Evolutionary conservation across 2,329 filamentous ascomycete genomes (phyloP).

Genomic region (Fusarium austroafricanum): DNA sequence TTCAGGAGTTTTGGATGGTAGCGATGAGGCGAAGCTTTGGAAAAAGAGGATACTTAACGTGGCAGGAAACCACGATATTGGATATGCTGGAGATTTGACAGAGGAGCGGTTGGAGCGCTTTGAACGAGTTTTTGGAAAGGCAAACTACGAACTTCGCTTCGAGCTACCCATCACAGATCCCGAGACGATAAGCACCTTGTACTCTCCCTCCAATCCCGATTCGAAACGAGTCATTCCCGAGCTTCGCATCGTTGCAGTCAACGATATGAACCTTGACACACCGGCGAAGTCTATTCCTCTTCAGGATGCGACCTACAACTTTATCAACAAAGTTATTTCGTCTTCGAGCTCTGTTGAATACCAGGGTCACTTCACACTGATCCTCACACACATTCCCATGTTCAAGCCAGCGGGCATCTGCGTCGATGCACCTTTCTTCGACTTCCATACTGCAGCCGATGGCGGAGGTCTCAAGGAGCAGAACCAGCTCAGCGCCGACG

Average conservation of each 20-base stretch:
- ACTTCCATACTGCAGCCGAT: constrained; percentile 75
- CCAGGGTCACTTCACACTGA: constrained; percentile 77
- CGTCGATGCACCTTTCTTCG: constrained; percentile 84
- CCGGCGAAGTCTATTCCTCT: constrained; percentile 76
- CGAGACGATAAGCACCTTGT: constrained; percentile 55
- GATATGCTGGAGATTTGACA: constrained; percentile 92
- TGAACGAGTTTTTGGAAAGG: constrained; percentile 84
- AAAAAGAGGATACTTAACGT: constrained; percentile 84
- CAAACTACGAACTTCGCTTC: constrained; percentile 90
- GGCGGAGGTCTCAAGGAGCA: constrained; percentile 86
- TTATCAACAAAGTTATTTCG: constrained; percentile 76
- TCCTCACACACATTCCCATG: constrained; percentile 92
- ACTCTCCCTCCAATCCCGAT: constrained; percentile 57
- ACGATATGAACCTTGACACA: constrained; percentile 92
- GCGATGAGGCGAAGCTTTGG: constrained; percentile 69
- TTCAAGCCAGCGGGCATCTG: constrained; percentile 87
- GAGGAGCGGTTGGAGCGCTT: constrained; percentile 81
- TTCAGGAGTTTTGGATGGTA: constrained; percentile 60
- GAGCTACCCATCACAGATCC: constrained; percentile 63
- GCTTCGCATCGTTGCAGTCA: constrained; percentile 85
- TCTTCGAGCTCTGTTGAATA: constrained; percentile 70
- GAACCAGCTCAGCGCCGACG: constrained; percentile 83
- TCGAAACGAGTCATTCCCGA: constrained; percentile 69
- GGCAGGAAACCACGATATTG: constrained; percentile 95
- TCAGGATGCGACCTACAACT: constrained; percentile 81